Percentiles rank a stretch among this genome's conserved stretches.
Conservation (phyloP, 768 basidiomycete species). For the Boletus rex-veris region DNA sequence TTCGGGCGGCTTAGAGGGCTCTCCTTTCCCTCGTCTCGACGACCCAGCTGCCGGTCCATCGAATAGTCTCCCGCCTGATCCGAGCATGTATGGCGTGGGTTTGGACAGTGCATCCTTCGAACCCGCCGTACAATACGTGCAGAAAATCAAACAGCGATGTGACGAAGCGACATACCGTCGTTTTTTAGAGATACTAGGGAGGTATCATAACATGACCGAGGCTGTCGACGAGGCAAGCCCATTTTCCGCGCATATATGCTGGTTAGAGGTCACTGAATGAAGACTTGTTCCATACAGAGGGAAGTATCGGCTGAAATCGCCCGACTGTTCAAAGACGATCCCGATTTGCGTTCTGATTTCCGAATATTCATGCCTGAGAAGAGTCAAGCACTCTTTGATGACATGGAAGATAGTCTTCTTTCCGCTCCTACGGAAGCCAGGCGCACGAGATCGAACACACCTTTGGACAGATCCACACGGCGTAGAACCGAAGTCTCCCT, state of each 20-base stretch:
- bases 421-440: constrained; percentile 25
- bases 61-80: constrained; percentile 16
- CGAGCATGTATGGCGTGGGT: constrained; percentile 27
- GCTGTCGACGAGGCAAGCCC: constrained; percentile 54
- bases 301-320: constrained; percentile 70
- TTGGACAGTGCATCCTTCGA: constrained; percentile 52
- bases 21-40: constrained; percentile 27
- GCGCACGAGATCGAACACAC: constrained; percentile 36
- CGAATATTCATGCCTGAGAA: constrained; percentile 70
- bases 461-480: constrained; percentile 37
- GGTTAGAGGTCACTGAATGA: not conserved
- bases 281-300: constrained; percentile 29
- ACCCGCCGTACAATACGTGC: constrained; percentile 90
- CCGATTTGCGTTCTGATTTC: constrained; percentile 72
- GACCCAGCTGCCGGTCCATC: constrained; percentile 7
- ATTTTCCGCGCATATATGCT: constrained; percentile 8
- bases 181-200: constrained; percentile 72
- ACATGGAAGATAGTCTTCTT: constrained; percentile 33
- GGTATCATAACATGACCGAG: constrained; percentile 58
- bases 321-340: constrained; percentile 68
- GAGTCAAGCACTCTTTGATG: constrained; percentile 48
- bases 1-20: constrained; percentile 38
- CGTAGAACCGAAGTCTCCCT: constrained; percentile 46
- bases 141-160: constrained; percentile 94
- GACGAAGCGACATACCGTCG: constrained; percentile 83